phyloP scores from a whole-genome alignment of 2,329 filamentous ascomycete species.

The Aspergillus eucalypticola region DNA sequence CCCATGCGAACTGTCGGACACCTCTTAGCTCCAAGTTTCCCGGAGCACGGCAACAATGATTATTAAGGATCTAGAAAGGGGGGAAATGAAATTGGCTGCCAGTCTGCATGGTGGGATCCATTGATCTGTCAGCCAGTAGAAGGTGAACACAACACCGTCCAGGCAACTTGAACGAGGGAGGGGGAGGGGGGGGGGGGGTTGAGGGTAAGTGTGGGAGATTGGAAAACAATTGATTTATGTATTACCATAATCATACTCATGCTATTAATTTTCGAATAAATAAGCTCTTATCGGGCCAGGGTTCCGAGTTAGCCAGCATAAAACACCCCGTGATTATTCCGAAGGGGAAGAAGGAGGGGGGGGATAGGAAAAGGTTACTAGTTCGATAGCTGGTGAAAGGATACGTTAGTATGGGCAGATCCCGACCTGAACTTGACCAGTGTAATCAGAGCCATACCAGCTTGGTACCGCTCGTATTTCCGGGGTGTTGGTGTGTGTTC shows the following conservation, averaged over 20 bases:
- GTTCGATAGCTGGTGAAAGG: not conserved
- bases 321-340: not conserved
- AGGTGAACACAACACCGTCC: not conserved
- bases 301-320: constrained; percentile 3
- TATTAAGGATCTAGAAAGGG: not conserved
- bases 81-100: not conserved
- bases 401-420: not conserved
- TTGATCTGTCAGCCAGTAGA: not conserved
- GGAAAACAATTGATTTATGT: constrained; percentile 23
- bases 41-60: not conserved
- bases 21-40: not conserved
- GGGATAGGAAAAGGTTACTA: not conserved
- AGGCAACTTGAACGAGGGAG: not conserved
- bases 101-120: not conserved
- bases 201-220: not conserved
- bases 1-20: not conserved
- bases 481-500: constrained; percentile 12
- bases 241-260: constrained; percentile 25
- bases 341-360: not conserved
- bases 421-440: constrained; percentile 1
- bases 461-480: constrained; percentile 10
- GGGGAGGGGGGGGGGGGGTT: too few relatives aligned
- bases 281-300: constrained; percentile 20
- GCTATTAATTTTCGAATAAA: constrained; percentile 12
- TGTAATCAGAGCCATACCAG: too few relatives aligned